Conservation (phyloP, 2,329 filamentous ascomycete species). For the Aspergillus unguis region DNA sequence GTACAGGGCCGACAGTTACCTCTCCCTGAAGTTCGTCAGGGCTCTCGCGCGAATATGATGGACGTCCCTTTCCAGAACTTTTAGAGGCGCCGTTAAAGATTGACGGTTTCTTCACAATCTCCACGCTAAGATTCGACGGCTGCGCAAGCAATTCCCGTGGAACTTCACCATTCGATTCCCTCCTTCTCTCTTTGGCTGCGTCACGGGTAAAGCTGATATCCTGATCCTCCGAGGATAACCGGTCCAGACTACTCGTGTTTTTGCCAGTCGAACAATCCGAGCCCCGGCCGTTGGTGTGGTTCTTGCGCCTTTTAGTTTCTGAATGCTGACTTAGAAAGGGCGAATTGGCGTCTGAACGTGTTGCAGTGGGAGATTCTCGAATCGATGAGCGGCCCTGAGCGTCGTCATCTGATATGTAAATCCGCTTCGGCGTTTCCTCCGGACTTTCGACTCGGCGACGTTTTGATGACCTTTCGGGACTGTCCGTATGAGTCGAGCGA, state of each 20-base stretch:
- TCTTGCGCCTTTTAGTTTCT: background rate
- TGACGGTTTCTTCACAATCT: constrained; percentile 8
- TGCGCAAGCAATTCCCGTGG: background rate
- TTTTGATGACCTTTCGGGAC: constrained; percentile 25
- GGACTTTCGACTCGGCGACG: constrained; percentile 26
- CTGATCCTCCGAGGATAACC: constrained; percentile 11
- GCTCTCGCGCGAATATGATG: constrained; percentile 30
- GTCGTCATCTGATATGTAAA: constrained; percentile 22
- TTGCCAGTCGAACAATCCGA: constrained; percentile 25
- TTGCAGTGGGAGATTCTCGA: constrained; percentile 8
- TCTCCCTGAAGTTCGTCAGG: constrained; percentile 41
- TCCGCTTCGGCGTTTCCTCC: background rate
- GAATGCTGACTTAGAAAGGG: constrained; percentile 21
- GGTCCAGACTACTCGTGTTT: constrained; percentile 2
- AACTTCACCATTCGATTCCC: background rate
- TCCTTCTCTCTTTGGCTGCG: constrained; percentile 25
- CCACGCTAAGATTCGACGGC: constrained; percentile 17
- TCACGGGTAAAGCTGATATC: constrained; percentile 25
- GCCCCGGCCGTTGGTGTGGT: background rate
- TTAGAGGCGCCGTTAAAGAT: background rate
- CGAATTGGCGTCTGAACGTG: constrained; percentile 17
- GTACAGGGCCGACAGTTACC: constrained; percentile 26
- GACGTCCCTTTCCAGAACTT: background rate
- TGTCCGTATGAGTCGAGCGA: constrained; percentile 14
- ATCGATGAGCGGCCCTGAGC: constrained; percentile 7